These are phyloP conservation scores for Udeniomyces megalosporus DNA, from an alignment of 768 basidiomycete species.

Conservation along the genomic window DNA sequence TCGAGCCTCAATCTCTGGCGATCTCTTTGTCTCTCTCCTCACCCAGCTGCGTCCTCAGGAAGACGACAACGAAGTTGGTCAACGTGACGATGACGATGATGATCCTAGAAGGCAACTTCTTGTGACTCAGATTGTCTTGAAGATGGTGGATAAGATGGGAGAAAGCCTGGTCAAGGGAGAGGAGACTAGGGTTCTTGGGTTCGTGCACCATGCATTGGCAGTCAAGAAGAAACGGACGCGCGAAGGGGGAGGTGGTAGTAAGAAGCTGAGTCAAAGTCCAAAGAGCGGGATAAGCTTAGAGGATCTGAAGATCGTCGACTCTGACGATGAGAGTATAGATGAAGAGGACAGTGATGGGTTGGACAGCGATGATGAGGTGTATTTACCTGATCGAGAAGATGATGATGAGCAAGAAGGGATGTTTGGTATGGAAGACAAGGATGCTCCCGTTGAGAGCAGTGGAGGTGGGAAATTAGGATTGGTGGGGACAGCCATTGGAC, in stretches of 20 bases:
- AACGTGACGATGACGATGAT: background rate
- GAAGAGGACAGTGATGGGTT: conserved; percentile 16
- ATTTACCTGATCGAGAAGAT: conserved; percentile 3
- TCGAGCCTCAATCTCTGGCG: conserved; percentile 52
- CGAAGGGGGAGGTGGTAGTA: conserved; percentile 14
- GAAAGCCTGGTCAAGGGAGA: conserved; percentile 37
- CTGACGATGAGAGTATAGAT: conserved; percentile 27
- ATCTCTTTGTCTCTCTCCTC: conserved; percentile 55
- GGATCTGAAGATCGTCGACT: conserved; percentile 31
- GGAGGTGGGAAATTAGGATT: conserved; percentile 44
- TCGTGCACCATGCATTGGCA: conserved; percentile 63
- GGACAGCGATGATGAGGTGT: conserved; percentile 16
- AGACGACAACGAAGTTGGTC: conserved; percentile 17
- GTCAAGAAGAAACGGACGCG: conserved; percentile 20
- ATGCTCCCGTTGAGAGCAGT: conserved; percentile 40
- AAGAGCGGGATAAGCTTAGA: conserved; percentile 13
- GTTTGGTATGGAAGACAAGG: conserved; percentile 32
- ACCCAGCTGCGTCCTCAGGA: conserved; percentile 44
- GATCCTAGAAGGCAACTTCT: conserved; percentile 38
- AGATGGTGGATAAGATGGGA: conserved; percentile 47
- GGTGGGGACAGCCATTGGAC: conserved; percentile 56
- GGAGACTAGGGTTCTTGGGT: conserved; percentile 59
- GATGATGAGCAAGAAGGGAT: background rate
- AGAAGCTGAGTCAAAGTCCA: conserved; percentile 27
- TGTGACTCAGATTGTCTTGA: conserved; percentile 62